A percentile compares a stretch with the other conserved stretches of the same genome.
Evolutionary conservation across 306 rosid genomes (phyloP).

Genomic region (Cucurbita pepo): DNA sequence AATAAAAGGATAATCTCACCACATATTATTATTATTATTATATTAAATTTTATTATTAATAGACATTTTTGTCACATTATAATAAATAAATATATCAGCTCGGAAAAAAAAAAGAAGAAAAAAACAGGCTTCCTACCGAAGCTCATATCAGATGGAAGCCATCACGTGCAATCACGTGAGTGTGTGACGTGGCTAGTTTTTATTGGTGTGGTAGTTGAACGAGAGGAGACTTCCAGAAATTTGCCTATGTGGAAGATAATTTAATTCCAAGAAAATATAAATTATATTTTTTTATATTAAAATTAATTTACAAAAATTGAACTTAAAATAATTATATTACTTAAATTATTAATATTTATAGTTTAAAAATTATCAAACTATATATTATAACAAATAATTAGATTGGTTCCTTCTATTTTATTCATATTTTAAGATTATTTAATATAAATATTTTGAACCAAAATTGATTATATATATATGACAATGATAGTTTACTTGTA

Average conservation of each 20-base stretch:
- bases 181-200: not conserved
- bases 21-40: not conserved
- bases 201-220: not conserved
- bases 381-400: not conserved
- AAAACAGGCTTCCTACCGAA: not conserved
- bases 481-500: not conserved
- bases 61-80: not conserved
- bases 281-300: not conserved
- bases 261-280: not conserved
- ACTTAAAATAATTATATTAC: no score
- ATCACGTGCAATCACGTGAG: conserved; percentile 2
- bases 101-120: not conserved
- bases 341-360: not conserved
- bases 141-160: not conserved
- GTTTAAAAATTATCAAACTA: not conserved
- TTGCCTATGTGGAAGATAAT: not conserved
- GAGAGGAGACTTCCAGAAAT: not conserved
- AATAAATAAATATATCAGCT: not conserved
- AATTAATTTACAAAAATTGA: not conserved
- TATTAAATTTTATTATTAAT: not conserved
- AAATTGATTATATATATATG: not conserved
- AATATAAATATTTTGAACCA: not conserved
- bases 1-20: not conserved
- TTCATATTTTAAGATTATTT: not conserved
- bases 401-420: not conserved